A percentile compares a stretch with the other conserved stretches of the same genome.
These are phyloP conservation scores for Aspergillus arachidicola DNA, from an alignment of 2,329 filamentous ascomycete species.

Conservation along the genomic window DNA sequence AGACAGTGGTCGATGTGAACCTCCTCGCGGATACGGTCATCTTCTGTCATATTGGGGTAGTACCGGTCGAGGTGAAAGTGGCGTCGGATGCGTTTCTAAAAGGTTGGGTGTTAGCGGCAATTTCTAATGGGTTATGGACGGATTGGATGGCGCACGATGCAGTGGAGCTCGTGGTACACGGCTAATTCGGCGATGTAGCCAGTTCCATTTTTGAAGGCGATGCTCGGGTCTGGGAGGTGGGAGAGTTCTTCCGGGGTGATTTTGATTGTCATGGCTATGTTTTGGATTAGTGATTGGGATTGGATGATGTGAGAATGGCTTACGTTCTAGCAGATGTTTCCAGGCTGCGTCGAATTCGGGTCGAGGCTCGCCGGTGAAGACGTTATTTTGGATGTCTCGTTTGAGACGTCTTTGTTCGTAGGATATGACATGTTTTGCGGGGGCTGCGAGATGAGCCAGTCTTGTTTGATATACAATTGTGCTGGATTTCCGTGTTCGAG, in stretches of 20 bases:
- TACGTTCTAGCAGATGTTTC: background rate
- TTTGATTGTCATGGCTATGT: background rate
- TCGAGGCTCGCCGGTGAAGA: background rate
- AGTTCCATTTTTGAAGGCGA: background rate
- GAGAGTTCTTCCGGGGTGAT: background rate
- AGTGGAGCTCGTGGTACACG: background rate
- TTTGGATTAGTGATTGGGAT: background rate
- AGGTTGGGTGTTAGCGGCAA: no score
- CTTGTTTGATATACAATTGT: background rate
- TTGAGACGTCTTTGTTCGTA: background rate
- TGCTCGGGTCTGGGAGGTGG: background rate
- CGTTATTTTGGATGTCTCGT: background rate
- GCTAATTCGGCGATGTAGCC: background rate
- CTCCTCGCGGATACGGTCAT: background rate
- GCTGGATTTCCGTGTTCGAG: background rate
- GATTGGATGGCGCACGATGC: background rate
- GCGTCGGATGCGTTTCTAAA: background rate
- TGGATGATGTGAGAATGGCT: background rate
- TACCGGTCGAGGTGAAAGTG: background rate
- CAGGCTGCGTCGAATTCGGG: background rate
- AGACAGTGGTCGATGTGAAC: background rate
- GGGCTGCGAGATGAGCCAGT: background rate
- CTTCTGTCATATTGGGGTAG: background rate
- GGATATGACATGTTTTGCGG: background rate
- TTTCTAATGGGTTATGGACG: background rate